phyloP scores from a whole-genome alignment of 2,329 filamentous ascomycete species.

The Colletotrichum somersetense region DNA sequence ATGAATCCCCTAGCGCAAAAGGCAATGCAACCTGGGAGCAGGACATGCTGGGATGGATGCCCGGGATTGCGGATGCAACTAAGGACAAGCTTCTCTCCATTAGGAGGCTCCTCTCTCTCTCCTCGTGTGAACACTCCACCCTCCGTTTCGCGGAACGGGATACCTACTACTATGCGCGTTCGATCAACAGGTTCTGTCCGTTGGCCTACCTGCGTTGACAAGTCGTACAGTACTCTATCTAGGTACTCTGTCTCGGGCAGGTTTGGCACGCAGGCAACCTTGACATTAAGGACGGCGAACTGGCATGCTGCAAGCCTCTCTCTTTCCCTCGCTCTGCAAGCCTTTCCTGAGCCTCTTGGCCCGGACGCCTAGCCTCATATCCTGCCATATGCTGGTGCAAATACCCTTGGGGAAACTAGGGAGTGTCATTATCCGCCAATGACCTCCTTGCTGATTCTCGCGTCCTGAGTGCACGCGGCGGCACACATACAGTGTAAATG shows the following conservation, averaged over 20 bases:
- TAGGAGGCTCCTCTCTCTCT: conserved; percentile 15
- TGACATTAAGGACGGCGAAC: conserved; percentile 17
- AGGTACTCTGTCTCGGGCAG: not conserved
- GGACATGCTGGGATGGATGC: conserved; percentile 15
- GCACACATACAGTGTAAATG: not conserved
- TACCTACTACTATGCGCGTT: conserved; percentile 9
- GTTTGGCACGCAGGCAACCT: conserved; percentile 3
- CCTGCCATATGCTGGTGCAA: conserved; percentile 3
- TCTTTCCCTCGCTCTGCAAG: conserved; percentile 6
- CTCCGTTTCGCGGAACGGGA: conserved; percentile 14
- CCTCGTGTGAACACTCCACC: not conserved
- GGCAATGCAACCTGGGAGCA: conserved; percentile 20
- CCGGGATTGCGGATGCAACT: conserved; percentile 22
- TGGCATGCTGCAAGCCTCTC: conserved; percentile 31
- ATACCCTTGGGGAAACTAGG: not conserved
- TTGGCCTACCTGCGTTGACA: not conserved
- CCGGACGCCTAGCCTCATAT: conserved; percentile 36
- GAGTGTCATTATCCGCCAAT: conserved; percentile 29
- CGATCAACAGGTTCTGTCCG: not conserved
- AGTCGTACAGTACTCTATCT: not conserved
- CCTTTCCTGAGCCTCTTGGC: conserved; percentile 38
- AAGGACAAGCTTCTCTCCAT: conserved; percentile 40
- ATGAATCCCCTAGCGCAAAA: conserved; percentile 8
- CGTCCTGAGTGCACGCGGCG: conserved; percentile 16
- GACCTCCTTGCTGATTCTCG: conserved; percentile 5